Evolutionary conservation across 768 basidiomycete species (phyloP).

Genomic region (Lentinula sp.): DNA sequence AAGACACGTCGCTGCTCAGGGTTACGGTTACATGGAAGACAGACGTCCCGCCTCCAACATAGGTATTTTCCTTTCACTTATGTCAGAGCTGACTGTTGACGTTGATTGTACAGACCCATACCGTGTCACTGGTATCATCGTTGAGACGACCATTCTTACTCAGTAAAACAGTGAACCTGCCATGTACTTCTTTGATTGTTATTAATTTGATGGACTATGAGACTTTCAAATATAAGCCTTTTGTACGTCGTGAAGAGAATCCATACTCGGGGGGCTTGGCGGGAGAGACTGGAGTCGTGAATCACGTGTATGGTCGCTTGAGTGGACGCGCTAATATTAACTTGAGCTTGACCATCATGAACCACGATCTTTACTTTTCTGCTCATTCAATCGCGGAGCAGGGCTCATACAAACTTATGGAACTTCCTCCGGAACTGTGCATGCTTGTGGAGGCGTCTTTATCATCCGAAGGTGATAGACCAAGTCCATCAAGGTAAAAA

Average conservation of each 20-base stretch:
- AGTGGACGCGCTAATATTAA: neutral
- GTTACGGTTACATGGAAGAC: constrained; percentile 95
- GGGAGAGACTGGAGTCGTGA: no score
- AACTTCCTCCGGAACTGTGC: constrained; percentile 67
- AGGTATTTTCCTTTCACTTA: constrained; percentile 43
- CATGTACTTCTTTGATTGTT: constrained; percentile 27
- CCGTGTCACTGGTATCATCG: constrained; percentile 83
- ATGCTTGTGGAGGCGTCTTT: constrained; percentile 50
- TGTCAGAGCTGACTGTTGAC: neutral
- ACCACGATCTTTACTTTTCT: constrained; percentile 49
- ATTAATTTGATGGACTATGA: neutral
- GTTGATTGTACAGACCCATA: constrained; percentile 67
- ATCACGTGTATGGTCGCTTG: no score
- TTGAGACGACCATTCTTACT: constrained; percentile 74
- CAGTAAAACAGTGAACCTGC: constrained; percentile 19
- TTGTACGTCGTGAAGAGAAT: no score
- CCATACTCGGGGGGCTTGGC: no score
- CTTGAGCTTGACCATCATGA: constrained; percentile 13
- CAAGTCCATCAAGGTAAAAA: constrained; percentile 11
- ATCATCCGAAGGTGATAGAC: constrained; percentile 19
- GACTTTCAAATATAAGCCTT: neutral
- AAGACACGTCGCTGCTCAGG: constrained; percentile 85
- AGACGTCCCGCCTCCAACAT: constrained; percentile 98
- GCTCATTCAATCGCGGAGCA: constrained; percentile 37
- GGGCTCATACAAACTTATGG: constrained; percentile 62